These are phyloP conservation scores for Salix exigua DNA, from an alignment of 345 rosid genomes.

Conservation along the genomic window DNA sequence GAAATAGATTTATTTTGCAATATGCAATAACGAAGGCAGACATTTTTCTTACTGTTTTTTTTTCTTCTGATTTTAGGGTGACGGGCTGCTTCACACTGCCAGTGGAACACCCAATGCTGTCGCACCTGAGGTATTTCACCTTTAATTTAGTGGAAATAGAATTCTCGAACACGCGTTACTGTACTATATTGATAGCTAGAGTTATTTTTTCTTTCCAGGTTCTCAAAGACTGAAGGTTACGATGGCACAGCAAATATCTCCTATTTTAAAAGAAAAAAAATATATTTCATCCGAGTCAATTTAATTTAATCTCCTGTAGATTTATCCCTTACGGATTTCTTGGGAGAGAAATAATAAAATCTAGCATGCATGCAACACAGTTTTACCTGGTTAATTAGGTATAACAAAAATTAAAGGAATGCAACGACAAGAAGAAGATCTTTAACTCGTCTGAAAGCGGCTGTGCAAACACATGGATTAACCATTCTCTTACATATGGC, in stretches of 20 bases:
- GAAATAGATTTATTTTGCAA: background rate
- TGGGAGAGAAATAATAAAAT: too few relatives aligned
- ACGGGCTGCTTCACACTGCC: constrained; percentile 92
- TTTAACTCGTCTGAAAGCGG: background rate
- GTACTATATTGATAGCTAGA: background rate
- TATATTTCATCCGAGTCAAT: too few relatives aligned
- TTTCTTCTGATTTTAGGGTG: constrained; percentile 46
- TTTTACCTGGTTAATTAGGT: too few relatives aligned
- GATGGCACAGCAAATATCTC: constrained; percentile 50
- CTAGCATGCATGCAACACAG: too few relatives aligned
- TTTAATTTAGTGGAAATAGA: constrained; percentile 10
- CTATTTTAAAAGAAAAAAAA: too few relatives aligned
- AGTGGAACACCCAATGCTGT: constrained; percentile 97
- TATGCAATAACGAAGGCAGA: background rate
- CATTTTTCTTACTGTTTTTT: background rate
- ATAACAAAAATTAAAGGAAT: too few relatives aligned
- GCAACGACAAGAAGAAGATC: background rate
- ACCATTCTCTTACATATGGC: background rate
- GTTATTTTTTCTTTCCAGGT: constrained; percentile 46
- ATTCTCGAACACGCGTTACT: background rate
- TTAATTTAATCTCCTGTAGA: too few relatives aligned
- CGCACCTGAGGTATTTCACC: constrained; percentile 84
- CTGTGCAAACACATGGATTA: background rate
- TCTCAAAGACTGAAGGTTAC: constrained; percentile 75
- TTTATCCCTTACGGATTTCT: too few relatives aligned